Evolutionary conservation across 768 basidiomycete genomes (phyloP), one percentile per base, ranked within the genome.

Genomic region (Pholiota conissans): DNA sequence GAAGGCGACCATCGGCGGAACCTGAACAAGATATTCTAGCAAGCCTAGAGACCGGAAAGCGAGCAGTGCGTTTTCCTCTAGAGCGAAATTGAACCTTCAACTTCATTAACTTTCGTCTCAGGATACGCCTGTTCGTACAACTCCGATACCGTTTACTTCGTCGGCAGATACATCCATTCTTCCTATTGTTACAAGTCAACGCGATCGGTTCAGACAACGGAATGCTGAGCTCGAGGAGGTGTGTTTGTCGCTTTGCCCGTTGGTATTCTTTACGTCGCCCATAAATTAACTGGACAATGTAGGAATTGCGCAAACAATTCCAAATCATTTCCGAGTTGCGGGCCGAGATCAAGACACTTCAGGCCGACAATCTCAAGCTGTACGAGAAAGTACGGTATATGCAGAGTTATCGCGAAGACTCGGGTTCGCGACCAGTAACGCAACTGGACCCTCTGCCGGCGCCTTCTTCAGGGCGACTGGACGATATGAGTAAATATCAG

Each of bases 311-410:
- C 48, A 95, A 91, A 64, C 97, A 98, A 73, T 96, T 91, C 77
- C 93, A 95, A 59, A 84, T 88, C 57, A 95, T 98, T 58, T 93
- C 94, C 0, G 95, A 97, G 66, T 78, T 98, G n/a, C 88, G 95
- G 16, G 75, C 86, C 24, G 97, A 98, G 73, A 87, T 95, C 74
- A 94, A 95, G 71, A 85, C 84, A 54, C 80, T 99, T 35, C 96
- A 98, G 73, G 81, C 87, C 1, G 97, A 98, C 73, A 99, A 98
- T 69, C 83, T 99, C 45, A 98, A 99, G 71, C 77, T 98, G 58
- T 98, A 98, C 73, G 97, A 98, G 74, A 99, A 98, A 77, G 95
- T 98, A 51, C 87, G 95, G 59, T 98, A 98, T 70, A 97, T 98
- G 88, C 95, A 98, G 71, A 93, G 90, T 60, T 99, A 98, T 67